Evolutionary conservation across 2,329 filamentous ascomycete genomes (phyloP).

Genomic region (Aureobasidium sp.): DNA sequence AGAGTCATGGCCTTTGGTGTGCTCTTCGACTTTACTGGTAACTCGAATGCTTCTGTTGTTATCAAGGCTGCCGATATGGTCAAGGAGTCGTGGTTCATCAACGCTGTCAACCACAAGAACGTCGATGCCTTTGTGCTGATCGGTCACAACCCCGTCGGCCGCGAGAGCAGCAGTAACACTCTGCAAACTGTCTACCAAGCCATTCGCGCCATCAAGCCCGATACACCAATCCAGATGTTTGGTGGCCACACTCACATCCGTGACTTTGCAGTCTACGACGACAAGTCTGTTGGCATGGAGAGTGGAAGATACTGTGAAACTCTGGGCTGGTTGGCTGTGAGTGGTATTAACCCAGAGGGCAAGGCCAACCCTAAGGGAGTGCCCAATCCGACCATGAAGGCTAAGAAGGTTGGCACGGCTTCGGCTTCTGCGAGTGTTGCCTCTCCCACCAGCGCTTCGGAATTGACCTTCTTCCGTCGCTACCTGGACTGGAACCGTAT

Average conservation of each 20-base stretch:
- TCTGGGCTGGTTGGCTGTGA: slow-evolving; percentile 57
- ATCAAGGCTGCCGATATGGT: slow-evolving; percentile 45
- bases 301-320: slow-evolving; percentile 59
- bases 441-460: slow-evolving; percentile 11
- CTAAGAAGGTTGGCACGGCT: slow-evolving; percentile 29
- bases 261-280: slow-evolving; percentile 56
- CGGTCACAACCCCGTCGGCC: slow-evolving; percentile 51
- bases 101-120: slow-evolving; percentile 47
- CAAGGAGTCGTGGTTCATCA: slow-evolving; percentile 50
- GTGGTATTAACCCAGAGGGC: slow-evolving; percentile 44
- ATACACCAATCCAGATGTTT: slow-evolving; percentile 55
- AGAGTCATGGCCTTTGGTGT: slow-evolving; percentile 47
- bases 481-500: slow-evolving; percentile 52
- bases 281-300: slow-evolving; percentile 51
- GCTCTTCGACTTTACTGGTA: slow-evolving; percentile 43
- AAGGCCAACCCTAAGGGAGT: slow-evolving; percentile 33
- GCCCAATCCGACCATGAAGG: slow-evolving; percentile 34
- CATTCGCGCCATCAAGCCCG: slow-evolving; percentile 49
- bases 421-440: slow-evolving; percentile 22
- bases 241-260: slow-evolving; percentile 57
- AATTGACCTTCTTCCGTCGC: slow-evolving; percentile 10
- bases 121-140: slow-evolving; percentile 56
- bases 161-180: slow-evolving; percentile 35
- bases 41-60: slow-evolving; percentile 53
- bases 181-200: slow-evolving; percentile 43